Conservation (phyloP, 441 rosid genomes). For the Hura crepitans region DNA sequence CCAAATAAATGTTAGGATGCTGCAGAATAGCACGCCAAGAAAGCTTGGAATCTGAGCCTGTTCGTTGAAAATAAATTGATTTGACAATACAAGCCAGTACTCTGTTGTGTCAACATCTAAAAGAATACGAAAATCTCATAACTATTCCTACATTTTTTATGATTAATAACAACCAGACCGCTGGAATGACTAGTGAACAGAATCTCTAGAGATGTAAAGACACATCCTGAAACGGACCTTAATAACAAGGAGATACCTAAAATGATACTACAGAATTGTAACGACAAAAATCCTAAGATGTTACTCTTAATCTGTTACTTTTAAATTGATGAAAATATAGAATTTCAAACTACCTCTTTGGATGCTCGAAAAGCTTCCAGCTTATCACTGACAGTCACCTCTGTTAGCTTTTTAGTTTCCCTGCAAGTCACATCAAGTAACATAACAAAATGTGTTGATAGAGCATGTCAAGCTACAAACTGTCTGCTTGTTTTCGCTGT, state of each 20-base stretch:
- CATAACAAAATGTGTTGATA: conserved; percentile 6
- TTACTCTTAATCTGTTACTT: too few relatives aligned
- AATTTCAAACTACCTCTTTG: conserved; percentile 58
- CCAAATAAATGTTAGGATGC: not conserved
- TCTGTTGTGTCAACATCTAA: not conserved
- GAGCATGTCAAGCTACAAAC: conserved; percentile 5
- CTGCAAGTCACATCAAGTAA: conserved; percentile 39
- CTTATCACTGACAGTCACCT: conserved; percentile 85
- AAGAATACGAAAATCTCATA: not conserved
- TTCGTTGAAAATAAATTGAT: not conserved
- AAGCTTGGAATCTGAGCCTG: too few relatives aligned
- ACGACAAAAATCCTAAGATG: too few relatives aligned
- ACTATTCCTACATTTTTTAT: not conserved
- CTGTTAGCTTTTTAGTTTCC: conserved; percentile 62
- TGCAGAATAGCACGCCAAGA: not conserved
- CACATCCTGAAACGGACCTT: not conserved
- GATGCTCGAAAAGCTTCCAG: conserved; percentile 88
- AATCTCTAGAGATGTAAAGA: not conserved
- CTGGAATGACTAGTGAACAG: not conserved
- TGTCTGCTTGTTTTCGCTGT: not conserved
- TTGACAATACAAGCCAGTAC: not conserved
- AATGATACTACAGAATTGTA: too few relatives aligned
- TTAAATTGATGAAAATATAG: too few relatives aligned
- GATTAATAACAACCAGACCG: not conserved
- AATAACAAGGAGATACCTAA: too few relatives aligned